phyloP scores from a whole-genome alignment of 345 rosid genomes.

The Dovyalis caffra region DNA sequence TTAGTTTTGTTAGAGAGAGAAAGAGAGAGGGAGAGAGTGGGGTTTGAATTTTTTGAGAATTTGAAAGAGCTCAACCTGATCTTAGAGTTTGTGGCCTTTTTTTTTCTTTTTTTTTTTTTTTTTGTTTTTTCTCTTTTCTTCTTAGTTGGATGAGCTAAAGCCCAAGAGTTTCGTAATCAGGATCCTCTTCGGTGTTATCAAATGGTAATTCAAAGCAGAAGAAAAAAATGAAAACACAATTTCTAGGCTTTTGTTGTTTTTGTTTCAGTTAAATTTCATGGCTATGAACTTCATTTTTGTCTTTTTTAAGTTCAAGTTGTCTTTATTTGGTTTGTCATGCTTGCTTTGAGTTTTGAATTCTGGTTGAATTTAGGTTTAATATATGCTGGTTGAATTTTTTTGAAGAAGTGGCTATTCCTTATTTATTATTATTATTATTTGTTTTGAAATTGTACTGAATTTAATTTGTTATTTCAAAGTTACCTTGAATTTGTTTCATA shows the following conservation, averaged over 20 bases:
- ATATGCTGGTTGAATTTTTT: not conserved
- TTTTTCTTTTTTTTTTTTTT: too few relatives aligned
- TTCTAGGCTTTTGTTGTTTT: not conserved
- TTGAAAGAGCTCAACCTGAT: slow-evolving; percentile 1
- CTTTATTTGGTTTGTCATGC: not conserved
- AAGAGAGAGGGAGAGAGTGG: slow-evolving; percentile 5
- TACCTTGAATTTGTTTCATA: not conserved
- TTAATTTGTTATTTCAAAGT: not conserved
- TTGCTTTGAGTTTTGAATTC: not conserved
- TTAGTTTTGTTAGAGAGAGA: slow-evolving; percentile 8
- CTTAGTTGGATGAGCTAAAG: slow-evolving; percentile 31
- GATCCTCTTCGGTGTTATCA: slow-evolving; percentile 25
- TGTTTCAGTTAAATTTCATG: not conserved
- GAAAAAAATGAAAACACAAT: not conserved
- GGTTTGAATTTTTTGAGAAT: not conserved
- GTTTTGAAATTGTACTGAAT: not conserved
- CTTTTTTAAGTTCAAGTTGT: not conserved
- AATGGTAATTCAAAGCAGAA: slow-evolving; percentile 29
- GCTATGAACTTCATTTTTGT: not conserved
- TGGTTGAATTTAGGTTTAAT: not conserved
- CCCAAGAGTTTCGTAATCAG: slow-evolving; percentile 6
- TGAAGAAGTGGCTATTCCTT: not conserved
- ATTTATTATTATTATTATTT: not conserved
- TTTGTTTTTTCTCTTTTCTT: too few relatives aligned
- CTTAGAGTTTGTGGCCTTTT: slow-evolving; percentile 1